Evolutionary conservation across 1,284 basidiomycete genomes (phyloP).

Genomic region (Ceratobasidium sp.): DNA sequence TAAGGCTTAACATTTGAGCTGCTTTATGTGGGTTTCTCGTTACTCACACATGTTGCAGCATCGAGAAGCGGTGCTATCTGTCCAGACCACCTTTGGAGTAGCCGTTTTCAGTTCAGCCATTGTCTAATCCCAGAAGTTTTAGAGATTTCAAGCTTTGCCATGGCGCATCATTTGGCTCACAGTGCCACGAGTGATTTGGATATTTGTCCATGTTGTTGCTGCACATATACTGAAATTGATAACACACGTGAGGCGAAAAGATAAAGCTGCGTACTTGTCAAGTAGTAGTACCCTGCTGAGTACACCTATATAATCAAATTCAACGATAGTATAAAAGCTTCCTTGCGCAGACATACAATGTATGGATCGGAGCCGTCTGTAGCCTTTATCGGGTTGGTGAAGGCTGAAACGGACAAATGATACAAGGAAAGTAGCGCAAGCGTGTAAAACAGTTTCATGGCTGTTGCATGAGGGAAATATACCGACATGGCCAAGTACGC

Average conservation of each 20-base stretch:
- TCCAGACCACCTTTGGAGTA: constrained; percentile 55
- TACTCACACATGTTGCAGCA: constrained; percentile 50
- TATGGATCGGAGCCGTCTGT: constrained; percentile 56
- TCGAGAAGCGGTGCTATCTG: constrained; percentile 54
- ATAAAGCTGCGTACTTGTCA: constrained; percentile 15
- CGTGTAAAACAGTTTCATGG: constrained; percentile 2
- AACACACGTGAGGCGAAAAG: not conserved
- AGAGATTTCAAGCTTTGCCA: not conserved
- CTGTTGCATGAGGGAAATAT: too few relatives aligned
- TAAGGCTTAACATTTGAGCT: too few relatives aligned
- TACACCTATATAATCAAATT: constrained; percentile 48
- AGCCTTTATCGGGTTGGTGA: constrained; percentile 50
- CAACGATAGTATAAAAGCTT: not conserved
- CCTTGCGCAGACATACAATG: constrained; percentile 48
- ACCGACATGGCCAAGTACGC: too few relatives aligned
- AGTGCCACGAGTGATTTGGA: constrained; percentile 56
- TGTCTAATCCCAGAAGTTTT: constrained; percentile 46
- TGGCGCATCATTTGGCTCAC: constrained; percentile 1
- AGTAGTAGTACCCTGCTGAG: constrained; percentile 54
- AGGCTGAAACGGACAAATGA: not conserved
- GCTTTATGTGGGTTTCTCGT: too few relatives aligned
- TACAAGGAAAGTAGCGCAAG: constrained; percentile 1
- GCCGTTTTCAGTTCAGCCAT: constrained; percentile 56
- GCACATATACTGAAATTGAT: constrained; percentile 40
- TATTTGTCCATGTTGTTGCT: constrained; percentile 58